phyloP scores from a whole-genome alignment of 2,329 filamentous ascomycete genomes.

The Arthrobotrys sphaeroides region DNA sequence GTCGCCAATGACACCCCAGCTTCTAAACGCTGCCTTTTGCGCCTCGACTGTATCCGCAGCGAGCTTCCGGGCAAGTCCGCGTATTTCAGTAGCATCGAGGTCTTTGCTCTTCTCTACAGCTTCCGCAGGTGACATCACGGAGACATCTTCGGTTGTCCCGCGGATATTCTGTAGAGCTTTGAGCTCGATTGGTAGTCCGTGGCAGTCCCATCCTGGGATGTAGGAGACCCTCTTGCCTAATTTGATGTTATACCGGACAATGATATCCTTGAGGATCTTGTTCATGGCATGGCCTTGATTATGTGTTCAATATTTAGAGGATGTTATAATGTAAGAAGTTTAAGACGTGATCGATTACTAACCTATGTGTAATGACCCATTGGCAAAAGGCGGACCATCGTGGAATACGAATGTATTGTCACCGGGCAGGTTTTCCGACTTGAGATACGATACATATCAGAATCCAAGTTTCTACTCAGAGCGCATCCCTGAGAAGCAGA shows the following conservation, averaged over 20 bases:
- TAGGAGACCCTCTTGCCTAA: conserved; percentile 81
- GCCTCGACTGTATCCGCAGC: conserved; percentile 74
- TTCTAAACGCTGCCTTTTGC: conserved; percentile 77
- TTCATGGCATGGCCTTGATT: conserved; percentile 84
- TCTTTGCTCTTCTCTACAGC: conserved; percentile 59
- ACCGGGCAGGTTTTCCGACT: conserved; percentile 64
- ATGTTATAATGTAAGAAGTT: not conserved
- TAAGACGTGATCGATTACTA: too few species aligned
- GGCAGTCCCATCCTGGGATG: conserved; percentile 95
- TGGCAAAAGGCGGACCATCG: conserved; percentile 96
- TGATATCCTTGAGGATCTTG: conserved; percentile 96
- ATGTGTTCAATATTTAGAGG: not conserved
- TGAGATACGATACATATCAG: conserved; percentile 47
- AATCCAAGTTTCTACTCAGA: not conserved
- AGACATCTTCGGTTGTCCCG: conserved; percentile 51
- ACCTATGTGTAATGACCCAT: conserved; percentile 82
- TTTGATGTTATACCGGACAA: conserved; percentile 81
- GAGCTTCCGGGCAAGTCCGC: conserved; percentile 71
- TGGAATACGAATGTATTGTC: conserved; percentile 79
- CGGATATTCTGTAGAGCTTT: conserved; percentile 78
- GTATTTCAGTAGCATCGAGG: conserved; percentile 69
- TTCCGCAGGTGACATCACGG: conserved; percentile 38
- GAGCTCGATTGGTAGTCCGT: conserved; percentile 94
- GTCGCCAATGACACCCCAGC: conserved; percentile 81
- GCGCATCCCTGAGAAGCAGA: not conserved